Evolutionary conservation across 2,329 filamentous ascomycete genomes (phyloP).

Genomic region (Moelleriella libera): DNA sequence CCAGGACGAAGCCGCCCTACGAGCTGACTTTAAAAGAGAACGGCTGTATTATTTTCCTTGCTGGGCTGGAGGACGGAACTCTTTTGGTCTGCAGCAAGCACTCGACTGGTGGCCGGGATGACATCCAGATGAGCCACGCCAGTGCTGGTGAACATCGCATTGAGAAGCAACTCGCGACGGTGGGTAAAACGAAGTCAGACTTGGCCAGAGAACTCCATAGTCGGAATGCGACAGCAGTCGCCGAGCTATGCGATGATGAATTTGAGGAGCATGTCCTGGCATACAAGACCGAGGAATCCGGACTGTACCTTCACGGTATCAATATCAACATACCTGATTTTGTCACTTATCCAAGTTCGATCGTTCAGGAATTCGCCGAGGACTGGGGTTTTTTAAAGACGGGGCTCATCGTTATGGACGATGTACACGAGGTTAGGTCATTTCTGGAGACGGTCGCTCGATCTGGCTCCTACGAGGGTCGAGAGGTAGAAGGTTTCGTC

Average conservation of each 20-base stretch:
- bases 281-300: slow-evolving; percentile 69
- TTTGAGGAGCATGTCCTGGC: slow-evolving; percentile 96
- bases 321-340: slow-evolving; percentile 94
- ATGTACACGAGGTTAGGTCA: slow-evolving; percentile 56
- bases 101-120: slow-evolving; percentile 70
- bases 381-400: slow-evolving; percentile 91
- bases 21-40: slow-evolving; percentile 97
- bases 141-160: slow-evolving; percentile 70
- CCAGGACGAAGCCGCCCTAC: slow-evolving; percentile 71
- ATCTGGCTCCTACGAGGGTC: slow-evolving; percentile 77
- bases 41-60: slow-evolving; percentile 97
- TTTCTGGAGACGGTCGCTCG: slow-evolving; percentile 80
- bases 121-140: slow-evolving; percentile 67
- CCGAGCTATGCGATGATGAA: slow-evolving; percentile 86
- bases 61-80: slow-evolving; percentile 77
- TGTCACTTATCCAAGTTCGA: slow-evolving; percentile 64
- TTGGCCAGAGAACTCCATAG: slow-evolving; percentile 60
- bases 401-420: slow-evolving; percentile 62
- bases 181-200: slow-evolving; percentile 68
- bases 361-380: slow-evolving; percentile 83
- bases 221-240: slow-evolving; percentile 87
- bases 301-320: slow-evolving; percentile 89
- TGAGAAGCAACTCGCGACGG: slow-evolving; percentile 59
- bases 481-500: slow-evolving; percentile 94
- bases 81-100: slow-evolving; percentile 98